A percentile compares a stretch with the other conserved stretches of the same genome.
phyloP scores from a whole-genome alignment of 2,329 filamentous ascomycete genomes.

The Fusarium kyushuense region DNA sequence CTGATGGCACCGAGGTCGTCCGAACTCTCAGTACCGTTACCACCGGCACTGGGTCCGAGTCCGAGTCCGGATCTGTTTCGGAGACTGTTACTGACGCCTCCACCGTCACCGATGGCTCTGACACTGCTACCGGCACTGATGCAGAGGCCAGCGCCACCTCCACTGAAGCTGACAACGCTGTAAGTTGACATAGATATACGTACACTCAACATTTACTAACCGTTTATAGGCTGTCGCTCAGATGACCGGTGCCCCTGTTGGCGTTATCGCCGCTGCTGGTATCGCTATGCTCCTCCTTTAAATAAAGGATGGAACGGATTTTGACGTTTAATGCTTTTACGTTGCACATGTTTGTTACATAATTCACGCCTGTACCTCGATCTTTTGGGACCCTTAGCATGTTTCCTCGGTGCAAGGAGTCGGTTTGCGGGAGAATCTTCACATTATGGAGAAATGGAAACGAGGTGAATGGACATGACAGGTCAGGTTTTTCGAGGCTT shows the following conservation, averaged over 20 bases:
- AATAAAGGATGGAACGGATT: conserved; percentile 38
- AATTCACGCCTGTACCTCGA: conserved; percentile 55
- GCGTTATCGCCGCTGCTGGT: conserved; percentile 63
- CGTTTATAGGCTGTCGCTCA: conserved; percentile 50
- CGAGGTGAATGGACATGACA: conserved; percentile 49
- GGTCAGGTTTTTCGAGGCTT: conserved; percentile 49
- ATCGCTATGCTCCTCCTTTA: conserved; percentile 63
- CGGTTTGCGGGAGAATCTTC: conserved; percentile 46
- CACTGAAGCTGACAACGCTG: conserved; percentile 46
- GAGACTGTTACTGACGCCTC: conserved; percentile 41
- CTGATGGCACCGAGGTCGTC: conserved; percentile 33
- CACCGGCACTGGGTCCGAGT: conserved; percentile 27
- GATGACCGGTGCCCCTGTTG: conserved; percentile 60
- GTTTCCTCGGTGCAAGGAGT: conserved; percentile 42
- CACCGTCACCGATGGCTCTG: conserved; percentile 29
- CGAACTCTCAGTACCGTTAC: conserved; percentile 41
- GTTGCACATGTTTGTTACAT: conserved; percentile 58
- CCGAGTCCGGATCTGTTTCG: conserved; percentile 26
- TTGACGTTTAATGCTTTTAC: conserved; percentile 47
- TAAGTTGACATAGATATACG: conserved; percentile 42
- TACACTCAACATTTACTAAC: conserved; percentile 14
- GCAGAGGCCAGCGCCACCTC: conserved; percentile 40
- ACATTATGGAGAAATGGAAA: conserved; percentile 45
- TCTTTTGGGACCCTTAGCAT: conserved; percentile 47
- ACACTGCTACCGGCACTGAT: conserved; percentile 29